A percentile compares a stretch with the other conserved stretches of the same genome.
Conservation (phyloP, 2,329 filamentous ascomycete species). For the Ophiostoma australiae region DNA sequence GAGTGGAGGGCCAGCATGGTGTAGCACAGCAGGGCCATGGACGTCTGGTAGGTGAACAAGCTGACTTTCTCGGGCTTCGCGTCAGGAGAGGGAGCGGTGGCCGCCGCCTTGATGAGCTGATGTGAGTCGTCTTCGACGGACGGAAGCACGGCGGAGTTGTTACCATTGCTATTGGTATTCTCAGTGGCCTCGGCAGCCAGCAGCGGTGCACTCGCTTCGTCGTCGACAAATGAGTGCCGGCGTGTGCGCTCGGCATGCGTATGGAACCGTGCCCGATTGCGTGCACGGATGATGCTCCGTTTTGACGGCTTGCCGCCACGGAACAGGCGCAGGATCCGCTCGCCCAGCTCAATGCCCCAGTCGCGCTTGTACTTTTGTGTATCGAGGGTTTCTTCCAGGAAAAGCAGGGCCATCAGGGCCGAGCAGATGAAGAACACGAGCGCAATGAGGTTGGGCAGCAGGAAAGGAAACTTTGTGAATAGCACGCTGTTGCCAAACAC, state of each 20-base stretch:
- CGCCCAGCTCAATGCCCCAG: conserved; percentile 69
- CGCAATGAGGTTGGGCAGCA: conserved; percentile 75
- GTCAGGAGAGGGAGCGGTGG: neutral
- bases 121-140: conserved; percentile 26
- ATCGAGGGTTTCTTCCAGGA: conserved; percentile 80
- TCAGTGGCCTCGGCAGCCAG: conserved; percentile 37
- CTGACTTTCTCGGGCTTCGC: conserved; percentile 7
- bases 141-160: neutral
- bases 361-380: conserved; percentile 64
- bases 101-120: conserved; percentile 11
- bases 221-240: conserved; percentile 42
- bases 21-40: conserved; percentile 60
- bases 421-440: conserved; percentile 73
- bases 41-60: conserved; percentile 34
- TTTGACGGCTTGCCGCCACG: conserved; percentile 24
- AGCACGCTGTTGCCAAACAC: conserved; percentile 64
- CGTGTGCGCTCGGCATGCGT: conserved; percentile 20
- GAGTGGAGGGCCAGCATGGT: conserved; percentile 76
- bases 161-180: neutral
- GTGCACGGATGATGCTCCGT: neutral
- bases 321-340: conserved; percentile 50
- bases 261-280: conserved; percentile 1
- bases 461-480: conserved; percentile 73
- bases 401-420: conserved; percentile 67
- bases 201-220: conserved; percentile 53